These are phyloP conservation scores for Exserohilum turcica DNA, from an alignment of 2,329 filamentous ascomycete genomes.

Conservation along the genomic window DNA sequence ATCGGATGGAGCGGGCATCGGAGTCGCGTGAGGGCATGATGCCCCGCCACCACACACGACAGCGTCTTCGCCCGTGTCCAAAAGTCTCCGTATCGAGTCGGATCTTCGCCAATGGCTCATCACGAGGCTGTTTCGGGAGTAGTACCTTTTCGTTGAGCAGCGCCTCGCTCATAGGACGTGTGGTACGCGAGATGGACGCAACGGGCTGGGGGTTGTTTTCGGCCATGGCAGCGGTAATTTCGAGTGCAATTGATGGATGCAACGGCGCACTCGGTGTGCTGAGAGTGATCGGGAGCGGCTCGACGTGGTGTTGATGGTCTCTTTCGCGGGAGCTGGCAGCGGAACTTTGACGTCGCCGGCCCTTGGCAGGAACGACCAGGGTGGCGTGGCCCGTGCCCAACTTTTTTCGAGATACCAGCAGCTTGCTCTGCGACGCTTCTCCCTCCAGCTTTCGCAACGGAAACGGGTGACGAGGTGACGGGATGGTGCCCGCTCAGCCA, in stretches of 20 bases:
- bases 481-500: conserved; percentile 31
- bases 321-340: conserved; percentile 24
- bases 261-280: conserved; percentile 25
- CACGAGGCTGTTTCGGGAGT: background rate
- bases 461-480: conserved; percentile 11
- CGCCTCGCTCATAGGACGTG: conserved; percentile 90
- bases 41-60: background rate
- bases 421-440: conserved; percentile 1
- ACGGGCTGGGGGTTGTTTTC: conserved; percentile 61
- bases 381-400: conserved; percentile 21
- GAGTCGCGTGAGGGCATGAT: conserved; percentile 20
- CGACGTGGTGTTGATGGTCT: conserved; percentile 32
- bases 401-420: conserved; percentile 23
- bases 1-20: background rate
- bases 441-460: conserved; percentile 5
- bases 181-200: conserved; percentile 70
- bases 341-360: conserved; percentile 33
- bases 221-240: conserved; percentile 56
- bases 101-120: background rate
- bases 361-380: conserved; percentile 29
- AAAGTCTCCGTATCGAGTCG: background rate
- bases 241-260: conserved; percentile 36
- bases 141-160: conserved; percentile 98
- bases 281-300: conserved; percentile 12
- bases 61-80: background rate